Conservation (phyloP, 225 moss, liverwort and hornwort species). For the Neckera pumila region DNA sequence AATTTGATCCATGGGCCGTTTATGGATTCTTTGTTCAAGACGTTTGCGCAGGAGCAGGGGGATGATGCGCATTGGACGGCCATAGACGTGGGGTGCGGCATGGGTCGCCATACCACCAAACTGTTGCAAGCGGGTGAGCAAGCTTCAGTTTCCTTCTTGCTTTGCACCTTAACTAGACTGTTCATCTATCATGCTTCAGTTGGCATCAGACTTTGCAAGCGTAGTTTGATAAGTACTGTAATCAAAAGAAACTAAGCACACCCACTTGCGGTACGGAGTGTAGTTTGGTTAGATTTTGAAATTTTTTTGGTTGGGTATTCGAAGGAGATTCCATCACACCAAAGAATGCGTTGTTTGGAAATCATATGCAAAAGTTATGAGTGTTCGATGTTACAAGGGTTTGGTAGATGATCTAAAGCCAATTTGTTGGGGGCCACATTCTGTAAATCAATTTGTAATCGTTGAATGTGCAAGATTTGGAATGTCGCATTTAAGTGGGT, state of each 20-base stretch:
- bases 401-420: too few relatives aligned
- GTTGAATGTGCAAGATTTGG: not conserved
- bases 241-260: not conserved
- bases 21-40: not conserved
- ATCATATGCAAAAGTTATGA: not conserved
- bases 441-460: not conserved
- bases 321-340: not conserved
- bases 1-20: not conserved
- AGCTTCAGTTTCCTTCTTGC: not conserved
- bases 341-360: not conserved
- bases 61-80: not conserved
- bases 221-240: too few relatives aligned
- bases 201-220: not conserved
- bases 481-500: not conserved
- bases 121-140: constrained; percentile 7
- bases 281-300: not conserved
- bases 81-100: constrained; percentile 26
- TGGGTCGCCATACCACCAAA: not conserved
- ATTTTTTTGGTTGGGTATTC: not conserved
- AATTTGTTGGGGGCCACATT: not conserved
- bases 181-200: not conserved
- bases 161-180: not conserved
- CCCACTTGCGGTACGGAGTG: not conserved
- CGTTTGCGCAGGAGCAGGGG: not conserved
- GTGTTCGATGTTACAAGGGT: not conserved